Base-by-base conservation (phyloP, 2,329 filamentous ascomycete genomes). In the Sphaceloma murrayae region DNA sequence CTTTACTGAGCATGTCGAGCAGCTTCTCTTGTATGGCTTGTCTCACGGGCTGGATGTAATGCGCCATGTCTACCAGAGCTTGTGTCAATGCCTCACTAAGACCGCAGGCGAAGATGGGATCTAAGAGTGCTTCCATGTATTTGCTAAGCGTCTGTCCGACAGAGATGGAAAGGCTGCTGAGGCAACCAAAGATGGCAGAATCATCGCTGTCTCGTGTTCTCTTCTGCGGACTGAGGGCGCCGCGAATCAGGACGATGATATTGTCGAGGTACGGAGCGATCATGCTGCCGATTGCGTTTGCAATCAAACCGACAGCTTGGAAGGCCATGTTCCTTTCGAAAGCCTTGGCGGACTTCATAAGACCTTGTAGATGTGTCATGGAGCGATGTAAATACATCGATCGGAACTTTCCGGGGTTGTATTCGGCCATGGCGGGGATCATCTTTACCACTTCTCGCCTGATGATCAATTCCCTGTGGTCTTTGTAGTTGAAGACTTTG, bases 131-230 rank as follows among this genome's bases (percentile, higher is more conserved):
- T 59, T 95, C 88, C 79, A 98, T 95, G 60, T 96, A 95, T 65
- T 96, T 98, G 72, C 86, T 96, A 43, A 98, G 71, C 0, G 89
- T 91, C 66, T 98, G 91, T 1, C 91, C 91, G 21, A 96, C 91
- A 2, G 91, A 91, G 34, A 94, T 82, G 1, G 91, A 87, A 43
- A 98, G 75, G 67, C 94, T 88, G 62, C 93, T 98, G 60, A 98
- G 93, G 63, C 91, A 98, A 63, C 94, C 85, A 56, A 96, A 96
- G 49, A 96, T 89, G 0, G 89, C 87, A 2, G 72, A 74, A 58
- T 80, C 77, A 40, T 79, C 73, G 39, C 72, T 67, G 21, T 67
- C 62, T 52, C 75, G 75, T 52, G 76, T 77, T 29, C 73, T 70
- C 45, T 85, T 85, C 65, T 87, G 86, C 26, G 87, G 66, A 49